A percentile compares a stretch with the other conserved stretches of the same genome.
These are phyloP conservation scores for Zopfia rhizophila DNA, from an alignment of 2,329 filamentous ascomycete genomes.

Conservation along the genomic window DNA sequence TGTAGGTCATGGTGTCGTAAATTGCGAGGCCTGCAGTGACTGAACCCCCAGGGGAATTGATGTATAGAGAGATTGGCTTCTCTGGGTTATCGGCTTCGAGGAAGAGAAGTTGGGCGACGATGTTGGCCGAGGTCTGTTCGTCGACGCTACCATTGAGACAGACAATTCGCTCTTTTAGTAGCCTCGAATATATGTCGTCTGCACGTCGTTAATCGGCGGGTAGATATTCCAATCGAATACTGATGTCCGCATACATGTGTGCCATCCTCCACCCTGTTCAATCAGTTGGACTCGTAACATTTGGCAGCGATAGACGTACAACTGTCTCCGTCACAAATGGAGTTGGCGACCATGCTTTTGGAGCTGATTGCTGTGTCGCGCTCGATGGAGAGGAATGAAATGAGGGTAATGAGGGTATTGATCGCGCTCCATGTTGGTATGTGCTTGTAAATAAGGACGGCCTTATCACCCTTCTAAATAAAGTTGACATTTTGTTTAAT, in stretches of 20 bases:
- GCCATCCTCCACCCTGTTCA: constrained; percentile 60
- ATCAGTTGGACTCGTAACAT: constrained; percentile 39
- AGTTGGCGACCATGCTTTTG: constrained; percentile 56
- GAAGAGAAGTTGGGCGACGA: constrained; percentile 95
- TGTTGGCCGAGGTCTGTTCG: constrained; percentile 88
- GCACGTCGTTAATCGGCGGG: constrained; percentile 5
- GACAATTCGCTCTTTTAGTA: constrained; percentile 83
- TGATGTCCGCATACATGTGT: constrained; percentile 53
- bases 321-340: constrained; percentile 63
- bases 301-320: constrained; percentile 39
- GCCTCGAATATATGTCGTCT: constrained; percentile 59
- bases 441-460: constrained; percentile 22
- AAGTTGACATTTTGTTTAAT: no score
- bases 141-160: constrained; percentile 93
- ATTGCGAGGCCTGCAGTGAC: constrained; percentile 88
- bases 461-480: constrained; percentile 38
- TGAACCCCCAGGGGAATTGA: constrained; percentile 94
- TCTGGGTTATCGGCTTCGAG: constrained; percentile 96
- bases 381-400: constrained; percentile 9
- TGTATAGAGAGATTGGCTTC: constrained; percentile 96
- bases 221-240: neutral
- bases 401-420: constrained; percentile 28
- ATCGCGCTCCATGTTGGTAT: constrained; percentile 28
- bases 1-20: constrained; percentile 99
- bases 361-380: constrained; percentile 20